phyloP scores from a whole-genome alignment of 108 stramenopile species.

The Mayamaea pseudoterrestris region DNA sequence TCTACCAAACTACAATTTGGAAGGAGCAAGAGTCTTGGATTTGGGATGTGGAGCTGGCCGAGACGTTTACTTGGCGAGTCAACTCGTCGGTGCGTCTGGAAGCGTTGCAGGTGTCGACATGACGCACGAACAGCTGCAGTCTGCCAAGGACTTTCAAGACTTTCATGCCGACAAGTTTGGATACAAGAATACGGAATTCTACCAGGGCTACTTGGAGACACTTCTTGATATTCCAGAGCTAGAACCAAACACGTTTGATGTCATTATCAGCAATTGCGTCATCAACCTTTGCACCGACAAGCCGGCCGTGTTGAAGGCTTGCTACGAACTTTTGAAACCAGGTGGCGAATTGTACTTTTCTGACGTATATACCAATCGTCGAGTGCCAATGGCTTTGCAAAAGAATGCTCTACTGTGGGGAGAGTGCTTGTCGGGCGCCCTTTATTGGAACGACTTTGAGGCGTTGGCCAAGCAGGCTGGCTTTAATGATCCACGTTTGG shows the following conservation, averaged over 20 bases:
- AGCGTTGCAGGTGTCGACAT: slow-evolving; percentile 95
- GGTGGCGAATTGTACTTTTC: slow-evolving; percentile 96
- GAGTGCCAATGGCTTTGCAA: slow-evolving; percentile 68
- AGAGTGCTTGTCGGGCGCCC: slow-evolving; percentile 88
- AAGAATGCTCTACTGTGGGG: slow-evolving; percentile 86
- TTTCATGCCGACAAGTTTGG: slow-evolving; percentile 86
- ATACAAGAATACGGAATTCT: slow-evolving; percentile 82
- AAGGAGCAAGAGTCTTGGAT: slow-evolving; percentile 78
- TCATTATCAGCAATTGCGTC: slow-evolving; percentile 96
- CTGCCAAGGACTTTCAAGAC: slow-evolving; percentile 60
- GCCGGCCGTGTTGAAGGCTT: slow-evolving; percentile 82
- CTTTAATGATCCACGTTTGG: slow-evolving; percentile 86
- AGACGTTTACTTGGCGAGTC: slow-evolving; percentile 88
- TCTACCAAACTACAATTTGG: slow-evolving; percentile 75
- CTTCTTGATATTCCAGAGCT: slow-evolving; percentile 59
- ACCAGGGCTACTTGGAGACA: slow-evolving; percentile 82
- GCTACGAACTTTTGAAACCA: slow-evolving; percentile 70
- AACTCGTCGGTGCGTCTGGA: slow-evolving; percentile 80
- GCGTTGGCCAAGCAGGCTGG: slow-evolving; percentile 74
- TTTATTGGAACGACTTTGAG: slow-evolving; percentile 96
- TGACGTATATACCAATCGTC: slow-evolving; percentile 90
- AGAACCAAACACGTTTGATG: slow-evolving; percentile 73
- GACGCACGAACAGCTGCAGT: slow-evolving; percentile 90
- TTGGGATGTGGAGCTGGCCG: slow-evolving; percentile 91
- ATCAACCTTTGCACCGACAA: slow-evolving; percentile 96